Conservation (phyloP, 2,329 filamentous ascomycete species). For the Stagonosporopsis vannaccii region DNA sequence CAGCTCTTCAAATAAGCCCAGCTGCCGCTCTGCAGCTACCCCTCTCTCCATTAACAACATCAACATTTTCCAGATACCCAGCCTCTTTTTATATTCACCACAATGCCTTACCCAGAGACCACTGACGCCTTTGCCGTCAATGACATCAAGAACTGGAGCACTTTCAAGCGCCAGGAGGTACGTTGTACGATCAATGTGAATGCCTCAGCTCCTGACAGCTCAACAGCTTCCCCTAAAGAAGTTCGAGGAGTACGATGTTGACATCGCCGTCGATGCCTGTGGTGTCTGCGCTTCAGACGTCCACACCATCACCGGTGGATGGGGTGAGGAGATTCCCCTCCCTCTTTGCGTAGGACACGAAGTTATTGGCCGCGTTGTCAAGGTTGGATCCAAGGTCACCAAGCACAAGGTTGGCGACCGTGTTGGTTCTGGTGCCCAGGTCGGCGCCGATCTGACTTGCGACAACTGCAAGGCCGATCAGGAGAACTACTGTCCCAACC, state of each 20-base stretch:
- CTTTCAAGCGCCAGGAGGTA: slow-evolving; percentile 65
- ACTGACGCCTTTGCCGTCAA: slow-evolving; percentile 59
- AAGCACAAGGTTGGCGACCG: slow-evolving; percentile 55
- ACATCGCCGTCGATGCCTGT: slow-evolving; percentile 78
- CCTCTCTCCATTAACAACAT: slow-evolving; percentile 19
- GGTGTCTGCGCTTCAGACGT: slow-evolving; percentile 59
- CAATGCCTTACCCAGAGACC: slow-evolving; percentile 61
- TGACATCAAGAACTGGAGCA: slow-evolving; percentile 67
- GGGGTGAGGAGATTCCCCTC: slow-evolving; percentile 67
- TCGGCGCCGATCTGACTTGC: slow-evolving; percentile 59
- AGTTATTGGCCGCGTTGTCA: slow-evolving; percentile 59
- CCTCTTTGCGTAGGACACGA: slow-evolving; percentile 74
- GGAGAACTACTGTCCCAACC: slow-evolving; percentile 62
- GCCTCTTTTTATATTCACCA: slow-evolving; percentile 25
- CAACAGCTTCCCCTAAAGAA: slow-evolving; percentile 79
- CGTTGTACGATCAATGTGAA: slow-evolving; percentile 16
- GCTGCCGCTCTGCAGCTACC: slow-evolving; percentile 35
- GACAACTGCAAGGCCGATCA: slow-evolving; percentile 60
- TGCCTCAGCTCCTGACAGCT: slow-evolving; percentile 19
- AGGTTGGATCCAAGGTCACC: slow-evolving; percentile 59
- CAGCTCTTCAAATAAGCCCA: slow-evolving; percentile 35
- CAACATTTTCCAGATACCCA: slow-evolving; percentile 10
- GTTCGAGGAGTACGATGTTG: slow-evolving; percentile 85
- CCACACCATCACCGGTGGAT: slow-evolving; percentile 63
- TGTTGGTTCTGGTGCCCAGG: slow-evolving; percentile 61